Evolutionary conservation across 2,329 filamentous ascomycete species (phyloP).

Genomic region (Ascochyta pisi): DNA sequence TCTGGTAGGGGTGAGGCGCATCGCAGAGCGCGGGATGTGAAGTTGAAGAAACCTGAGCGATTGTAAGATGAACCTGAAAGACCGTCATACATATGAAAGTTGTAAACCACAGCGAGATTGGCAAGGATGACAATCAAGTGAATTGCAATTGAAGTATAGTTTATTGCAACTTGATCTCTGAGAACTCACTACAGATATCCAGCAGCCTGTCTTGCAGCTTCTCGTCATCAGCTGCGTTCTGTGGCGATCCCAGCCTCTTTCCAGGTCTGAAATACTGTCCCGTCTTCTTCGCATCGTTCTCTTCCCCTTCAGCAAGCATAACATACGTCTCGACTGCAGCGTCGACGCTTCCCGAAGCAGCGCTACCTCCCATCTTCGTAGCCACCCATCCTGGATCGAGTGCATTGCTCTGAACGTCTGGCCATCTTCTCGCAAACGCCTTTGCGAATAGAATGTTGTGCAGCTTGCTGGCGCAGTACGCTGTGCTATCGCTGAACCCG

Average conservation of each 20-base stretch:
- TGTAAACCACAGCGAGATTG: too few relatives aligned
- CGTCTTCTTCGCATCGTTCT: slow-evolving; percentile 33
- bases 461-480: slow-evolving; percentile 64
- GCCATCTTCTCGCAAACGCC: slow-evolving; percentile 58
- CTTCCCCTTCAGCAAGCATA: slow-evolving; percentile 55
- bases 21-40: slow-evolving; percentile 17
- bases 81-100: too few relatives aligned
- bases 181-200: slow-evolving; percentile 46
- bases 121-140: too few relatives aligned
- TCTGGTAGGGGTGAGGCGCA: slow-evolving; percentile 38
- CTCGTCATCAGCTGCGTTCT: slow-evolving; percentile 46
- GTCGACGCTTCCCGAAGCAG: slow-evolving; percentile 57
- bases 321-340: slow-evolving; percentile 58
- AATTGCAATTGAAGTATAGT: neutral
- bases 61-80: neutral
- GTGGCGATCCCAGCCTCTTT: slow-evolving; percentile 32
- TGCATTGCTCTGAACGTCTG: slow-evolving; percentile 55
- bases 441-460: slow-evolving; percentile 64
- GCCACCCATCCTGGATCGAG: slow-evolving; percentile 63
- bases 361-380: slow-evolving; percentile 61
- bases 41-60: neutral
- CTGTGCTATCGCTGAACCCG: slow-evolving; percentile 46
- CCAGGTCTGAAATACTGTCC: slow-evolving; percentile 52
- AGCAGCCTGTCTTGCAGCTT: slow-evolving; percentile 56
- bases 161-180: slow-evolving; percentile 43